Evolutionary conservation across 2,329 filamentous ascomycete genomes (phyloP), one percentile per base, ranked within the genome.

Genomic region (Nemania diffusa): DNA sequence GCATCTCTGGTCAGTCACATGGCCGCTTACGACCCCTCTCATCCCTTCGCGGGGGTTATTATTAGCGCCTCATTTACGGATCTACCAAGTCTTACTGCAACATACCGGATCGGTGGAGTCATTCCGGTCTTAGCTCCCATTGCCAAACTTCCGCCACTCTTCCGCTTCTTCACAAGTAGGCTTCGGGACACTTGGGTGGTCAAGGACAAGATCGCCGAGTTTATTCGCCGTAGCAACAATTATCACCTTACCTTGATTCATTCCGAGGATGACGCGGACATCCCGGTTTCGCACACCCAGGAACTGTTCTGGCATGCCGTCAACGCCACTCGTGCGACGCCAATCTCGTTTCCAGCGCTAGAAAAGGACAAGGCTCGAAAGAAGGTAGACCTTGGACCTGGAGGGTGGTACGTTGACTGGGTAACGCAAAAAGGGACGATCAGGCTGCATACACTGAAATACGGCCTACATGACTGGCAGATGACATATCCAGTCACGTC

Each of bases 51-150:
- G 0, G 87, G 87, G 2, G 81, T 82, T 2, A 81, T 90, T 2
- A 76, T 90, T 2, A 82, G 87, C 2, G 88, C 87, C 0, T 82
- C 87, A 0, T 89, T 90, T 67, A 80, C 83, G 0, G 84, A 89
- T 65, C 82, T 87, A 0, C 81, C 82, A 24, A 82, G 80, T 0
- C 74, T 90, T 15, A 84, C 85, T 0, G 80, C 84, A 1, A 89
- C 87, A 0, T 90, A 90, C 73, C 81, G 84, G 2, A 77, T 90
- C 3, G 87, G 81, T 0, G 86, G 87, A 1, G 82, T 78, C 0
- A 78, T 90, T 6, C 87, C 87, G 0, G 75, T 90, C 0, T 77
- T 90, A 0, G 82, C 81, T 0, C 87, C 86, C 0, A 64, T 89
- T 1, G 81, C 82, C 0, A 76, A 76, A 5, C 83, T 87, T 52